A percentile compares a stretch with the other conserved stretches of the same genome.
Conservation (phyloP, 2,329 filamentous ascomycete genomes). For the Epichloe gansuensis region DNA sequence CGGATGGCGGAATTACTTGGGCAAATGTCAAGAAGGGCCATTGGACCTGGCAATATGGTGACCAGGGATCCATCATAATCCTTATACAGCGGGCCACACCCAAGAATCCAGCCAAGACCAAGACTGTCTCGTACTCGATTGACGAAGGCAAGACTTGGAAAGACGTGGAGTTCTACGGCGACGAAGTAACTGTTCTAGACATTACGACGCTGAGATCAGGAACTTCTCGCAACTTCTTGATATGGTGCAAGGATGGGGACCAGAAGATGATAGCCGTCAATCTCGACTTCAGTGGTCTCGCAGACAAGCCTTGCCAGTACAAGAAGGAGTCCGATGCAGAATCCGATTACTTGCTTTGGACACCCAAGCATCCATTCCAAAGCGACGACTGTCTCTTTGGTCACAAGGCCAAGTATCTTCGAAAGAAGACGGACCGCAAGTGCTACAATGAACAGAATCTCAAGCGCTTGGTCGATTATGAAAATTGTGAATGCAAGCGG, state of each 20-base stretch:
- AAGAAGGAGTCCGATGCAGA: slow-evolving; percentile 40
- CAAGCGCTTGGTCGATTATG: slow-evolving; percentile 55
- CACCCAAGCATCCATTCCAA: slow-evolving; percentile 68
- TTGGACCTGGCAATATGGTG: slow-evolving; percentile 90
- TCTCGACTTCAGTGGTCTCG: slow-evolving; percentile 75
- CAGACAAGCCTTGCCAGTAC: slow-evolving; percentile 58
- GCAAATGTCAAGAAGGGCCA: slow-evolving; percentile 71
- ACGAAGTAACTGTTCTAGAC: slow-evolving; percentile 60
- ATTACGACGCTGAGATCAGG: slow-evolving; percentile 85
- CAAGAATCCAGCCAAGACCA: slow-evolving; percentile 55
- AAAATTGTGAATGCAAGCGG: slow-evolving; percentile 72
- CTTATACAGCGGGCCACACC: slow-evolving; percentile 61
- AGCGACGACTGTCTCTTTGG: slow-evolving; percentile 81
- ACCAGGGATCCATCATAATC: slow-evolving; percentile 85
- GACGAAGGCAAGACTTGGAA: slow-evolving; percentile 75
- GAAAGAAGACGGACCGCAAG: slow-evolving; percentile 65
- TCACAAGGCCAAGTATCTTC: slow-evolving; percentile 76
- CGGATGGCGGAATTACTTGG: slow-evolving; percentile 86
- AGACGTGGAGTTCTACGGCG: slow-evolving; percentile 58
- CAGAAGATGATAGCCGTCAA: slow-evolving; percentile 61
- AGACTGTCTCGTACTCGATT: slow-evolving; percentile 59
- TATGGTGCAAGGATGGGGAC: slow-evolving; percentile 59
- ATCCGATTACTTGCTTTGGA: slow-evolving; percentile 75
- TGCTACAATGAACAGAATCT: slow-evolving; percentile 76
- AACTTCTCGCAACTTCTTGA: slow-evolving; percentile 76